These are phyloP conservation scores for Cercophora samala DNA, from an alignment of 495 filamentous ascomycete species.

Conservation along the genomic window DNA sequence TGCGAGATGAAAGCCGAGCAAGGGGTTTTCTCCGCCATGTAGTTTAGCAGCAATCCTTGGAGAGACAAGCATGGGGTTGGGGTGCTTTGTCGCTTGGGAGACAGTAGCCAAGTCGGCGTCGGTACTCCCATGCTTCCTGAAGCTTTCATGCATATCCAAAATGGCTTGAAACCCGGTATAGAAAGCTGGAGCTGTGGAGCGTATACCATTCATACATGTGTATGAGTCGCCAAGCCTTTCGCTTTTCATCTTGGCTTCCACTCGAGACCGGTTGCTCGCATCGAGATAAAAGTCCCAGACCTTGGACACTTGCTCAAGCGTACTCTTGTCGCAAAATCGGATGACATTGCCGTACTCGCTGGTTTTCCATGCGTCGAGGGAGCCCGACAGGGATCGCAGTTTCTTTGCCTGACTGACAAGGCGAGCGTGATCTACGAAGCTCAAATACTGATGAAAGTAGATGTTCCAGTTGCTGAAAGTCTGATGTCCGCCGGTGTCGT, in stretches of 20 bases:
- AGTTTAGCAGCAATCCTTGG: slow-evolving; percentile 11
- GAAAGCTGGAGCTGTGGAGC: neutral
- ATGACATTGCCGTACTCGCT: slow-evolving; percentile 27
- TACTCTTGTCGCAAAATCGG: slow-evolving; percentile 28
- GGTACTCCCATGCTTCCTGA: slow-evolving; percentile 11
- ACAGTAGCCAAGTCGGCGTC: neutral
- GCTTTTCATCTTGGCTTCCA: slow-evolving; percentile 5
- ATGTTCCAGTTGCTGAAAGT: slow-evolving; percentile 24
- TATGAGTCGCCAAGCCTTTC: neutral
- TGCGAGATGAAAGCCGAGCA: slow-evolving; percentile 33
- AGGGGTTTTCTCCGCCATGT: slow-evolving; percentile 29
- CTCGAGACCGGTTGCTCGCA: neutral
- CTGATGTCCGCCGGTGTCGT: slow-evolving; percentile 8
- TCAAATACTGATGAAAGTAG: slow-evolving; percentile 30
- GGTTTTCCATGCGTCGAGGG: slow-evolving; percentile 24
- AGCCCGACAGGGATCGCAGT: slow-evolving; percentile 19
- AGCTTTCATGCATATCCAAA: neutral
- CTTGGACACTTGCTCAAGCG: slow-evolving; percentile 21
- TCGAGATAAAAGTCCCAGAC: slow-evolving; percentile 27
- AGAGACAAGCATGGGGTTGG: slow-evolving; percentile 26
- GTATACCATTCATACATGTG: neutral
- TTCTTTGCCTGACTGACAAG: slow-evolving; percentile 27
- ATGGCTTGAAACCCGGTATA: neutral
- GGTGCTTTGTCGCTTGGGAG: neutral
- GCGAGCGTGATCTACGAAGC: slow-evolving; percentile 10